A percentile compares a stretch with the other conserved stretches of the same genome.
phyloP scores from a whole-genome alignment of 2,329 filamentous ascomycete species.

The Colletotrichum nymphaeae region DNA sequence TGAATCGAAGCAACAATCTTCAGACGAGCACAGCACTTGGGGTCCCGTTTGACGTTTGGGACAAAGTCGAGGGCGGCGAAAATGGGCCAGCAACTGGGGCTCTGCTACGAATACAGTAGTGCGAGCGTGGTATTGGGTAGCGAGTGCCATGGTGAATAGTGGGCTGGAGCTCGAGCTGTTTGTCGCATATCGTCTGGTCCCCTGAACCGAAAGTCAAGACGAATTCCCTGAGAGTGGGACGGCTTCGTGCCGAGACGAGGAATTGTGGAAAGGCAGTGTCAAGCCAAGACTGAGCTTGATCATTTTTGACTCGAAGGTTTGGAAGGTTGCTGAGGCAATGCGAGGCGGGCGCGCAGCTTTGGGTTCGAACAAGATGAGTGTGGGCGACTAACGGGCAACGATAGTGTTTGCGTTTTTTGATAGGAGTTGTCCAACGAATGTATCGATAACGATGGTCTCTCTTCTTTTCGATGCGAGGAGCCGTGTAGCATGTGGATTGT shows the following conservation, averaged over 20 bases:
- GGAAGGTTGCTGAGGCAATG: conserved; percentile 25
- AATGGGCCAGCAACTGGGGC: not conserved
- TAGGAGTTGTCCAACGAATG: too few species aligned
- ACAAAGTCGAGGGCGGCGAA: not conserved
- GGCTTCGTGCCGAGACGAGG: conserved; percentile 22
- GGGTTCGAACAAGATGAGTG: conserved; percentile 13
- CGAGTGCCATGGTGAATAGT: not conserved
- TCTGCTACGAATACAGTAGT: not conserved
- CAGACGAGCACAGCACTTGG: conserved; percentile 16
- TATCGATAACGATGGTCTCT: not conserved
- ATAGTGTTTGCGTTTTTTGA: conserved; percentile 11
- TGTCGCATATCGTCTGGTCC: conserved; percentile 31
- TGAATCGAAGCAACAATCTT: conserved; percentile 11
- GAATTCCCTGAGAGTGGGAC: conserved; percentile 31
- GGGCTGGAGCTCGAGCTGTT: conserved; percentile 18
- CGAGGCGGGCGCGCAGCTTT: conserved; percentile 9
- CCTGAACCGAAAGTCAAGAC: conserved; percentile 29
- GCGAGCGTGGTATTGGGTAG: not conserved
- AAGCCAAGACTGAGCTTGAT: conserved; percentile 14
- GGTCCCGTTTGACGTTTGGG: not conserved
- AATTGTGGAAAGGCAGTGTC: conserved; percentile 25
- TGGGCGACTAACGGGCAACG: not conserved
- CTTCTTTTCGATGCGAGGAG: not conserved
- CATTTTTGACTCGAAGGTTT: conserved; percentile 15
- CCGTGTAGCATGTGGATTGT: too few species aligned